Base-by-base conservation (phyloP, 2,329 filamentous ascomycete genomes). In the Arachnopeziza araneosa region DNA sequence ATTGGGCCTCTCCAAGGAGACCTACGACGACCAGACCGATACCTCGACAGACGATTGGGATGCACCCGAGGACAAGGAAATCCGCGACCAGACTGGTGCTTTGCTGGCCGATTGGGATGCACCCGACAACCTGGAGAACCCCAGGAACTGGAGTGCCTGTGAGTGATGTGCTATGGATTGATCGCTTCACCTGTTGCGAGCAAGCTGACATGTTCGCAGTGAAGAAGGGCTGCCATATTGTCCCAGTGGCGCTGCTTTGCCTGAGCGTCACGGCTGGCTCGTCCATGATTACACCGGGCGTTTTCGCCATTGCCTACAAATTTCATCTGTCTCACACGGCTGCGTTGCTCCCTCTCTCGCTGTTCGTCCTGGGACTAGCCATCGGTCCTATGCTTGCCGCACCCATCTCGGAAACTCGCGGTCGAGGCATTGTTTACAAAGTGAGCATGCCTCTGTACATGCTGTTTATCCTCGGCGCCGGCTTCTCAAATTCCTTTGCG, bases 291-390 rank as follows among this genome's bases (percentile, higher is more conserved):
- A 57, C 56, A 50, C 55, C 55, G 24, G 55, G 55, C 24, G 48
- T 22, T 19, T 56, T 56, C 30, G 55, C 55, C 6, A 56, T 56
- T 21, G 22, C 5, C 14, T 14, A 56, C 44, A 56, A 56, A 24
- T 56, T 56, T 22, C 55, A 56, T 10, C 21, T 56, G 75, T 88
- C n/a, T 71, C 87, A 0, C 80, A 30, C 26, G 4, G 26, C 26
- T 9, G 26, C 26, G 9, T 30, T 30, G 26, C 9, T 30, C 4
- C 9, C 82, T 0, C 70, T 88, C 0, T 79, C 84, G 0, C 70
- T 85, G 4, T 88, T 84, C 70, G 78, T 84, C 7, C 72, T 86
- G 17, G 84, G 83, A 0, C 75, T 88, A 0, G 83, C 75, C 3
- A 75, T 86, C 22, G 85, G 84, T 0, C 85, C 85, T 10, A 73